phyloP scores from a whole-genome alignment of 305 asterid genomes.

The Nicotiana rustica region DNA sequence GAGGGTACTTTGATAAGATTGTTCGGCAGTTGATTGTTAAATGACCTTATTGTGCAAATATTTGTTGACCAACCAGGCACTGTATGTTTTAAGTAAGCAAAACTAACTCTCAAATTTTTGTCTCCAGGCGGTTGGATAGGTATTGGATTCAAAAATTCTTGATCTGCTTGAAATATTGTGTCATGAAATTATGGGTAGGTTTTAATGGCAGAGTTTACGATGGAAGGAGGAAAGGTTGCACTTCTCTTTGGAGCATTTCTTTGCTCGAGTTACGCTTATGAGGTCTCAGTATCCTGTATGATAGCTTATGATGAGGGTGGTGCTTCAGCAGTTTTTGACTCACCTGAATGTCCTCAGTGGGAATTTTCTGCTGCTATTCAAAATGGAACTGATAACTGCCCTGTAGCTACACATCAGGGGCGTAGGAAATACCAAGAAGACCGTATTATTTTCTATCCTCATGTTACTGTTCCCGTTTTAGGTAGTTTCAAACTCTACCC shows the following conservation, averaged over 20 bases:
- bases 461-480: slow-evolving; percentile 56
- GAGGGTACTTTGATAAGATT: neutral
- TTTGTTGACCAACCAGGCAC: neutral
- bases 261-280: slow-evolving; percentile 42
- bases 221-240: slow-evolving; percentile 43
- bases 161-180: neutral
- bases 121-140: neutral
- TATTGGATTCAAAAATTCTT: neutral
- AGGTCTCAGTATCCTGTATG: slow-evolving; percentile 67
- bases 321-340: slow-evolving; percentile 54
- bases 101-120: neutral
- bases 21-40: neutral
- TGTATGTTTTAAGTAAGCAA: neutral
- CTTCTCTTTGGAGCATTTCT: slow-evolving; percentile 38
- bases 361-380: slow-evolving; percentile 41
- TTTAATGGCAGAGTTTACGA: slow-evolving; percentile 34
- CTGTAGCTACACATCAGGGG: slow-evolving; percentile 66
- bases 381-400: slow-evolving; percentile 52
- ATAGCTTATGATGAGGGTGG: slow-evolving; percentile 76
- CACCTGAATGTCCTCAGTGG: slow-evolving; percentile 62
- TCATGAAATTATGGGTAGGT: slow-evolving; percentile 26
- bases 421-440: slow-evolving; percentile 79
- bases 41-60: neutral
- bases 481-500: slow-evolving; percentile 43
- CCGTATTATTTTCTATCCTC: slow-evolving; percentile 63